Base-by-base conservation (phyloP, 1,139 yeast genomes). In the Zygosaccharomyces sapae region DNA sequence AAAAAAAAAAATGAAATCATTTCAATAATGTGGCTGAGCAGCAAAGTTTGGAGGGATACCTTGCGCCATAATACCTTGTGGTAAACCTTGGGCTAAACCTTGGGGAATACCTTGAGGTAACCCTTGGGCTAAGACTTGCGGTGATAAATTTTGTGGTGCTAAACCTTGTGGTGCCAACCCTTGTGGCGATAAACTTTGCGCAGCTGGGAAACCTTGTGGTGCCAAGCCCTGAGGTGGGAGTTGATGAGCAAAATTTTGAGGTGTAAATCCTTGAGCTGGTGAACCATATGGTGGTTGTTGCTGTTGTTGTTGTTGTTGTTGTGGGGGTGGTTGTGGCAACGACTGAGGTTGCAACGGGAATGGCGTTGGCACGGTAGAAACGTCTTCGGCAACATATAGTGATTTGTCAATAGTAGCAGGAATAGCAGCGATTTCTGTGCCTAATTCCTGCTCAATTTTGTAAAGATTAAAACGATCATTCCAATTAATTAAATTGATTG, bases 401-500 rank as follows among this genome's bases (percentile, higher is more conserved):
- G 85, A 76, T 68, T 81, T 83, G 70, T 92, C 98, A 62, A 92
- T 92, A 44, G 79, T 79, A 13, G 89, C 83, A 39, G 98, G 98
- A 61, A 92, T 92, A 52, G 97, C 97, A 65, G 87, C 88, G 68
- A 92, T 92, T 67, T 94, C 98, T 22, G 97, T 92, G 31, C 97
- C 97, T 60, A 94, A 79, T 70, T 92, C 98, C 70, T 90, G 96
- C 70, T 92, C 98, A 62, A 92, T 90, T 70, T 88, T 88, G 72
- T 89, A 92, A 63, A 92, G 76, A 63, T 86, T 87, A 71, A 86
- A 89, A 66, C 97, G 81, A 67, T 94, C 98, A 63, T 89, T 84
- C 97, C 97, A 92, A 68, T 90, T 87, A 74, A 92, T 89, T 62
- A 92, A 80, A 70, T 92, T 94, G 65, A 92, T 90, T 38, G 98